phyloP scores from a whole-genome alignment of 352 stramenopile species.

The Peronosclerospora sorghi region DNA sequence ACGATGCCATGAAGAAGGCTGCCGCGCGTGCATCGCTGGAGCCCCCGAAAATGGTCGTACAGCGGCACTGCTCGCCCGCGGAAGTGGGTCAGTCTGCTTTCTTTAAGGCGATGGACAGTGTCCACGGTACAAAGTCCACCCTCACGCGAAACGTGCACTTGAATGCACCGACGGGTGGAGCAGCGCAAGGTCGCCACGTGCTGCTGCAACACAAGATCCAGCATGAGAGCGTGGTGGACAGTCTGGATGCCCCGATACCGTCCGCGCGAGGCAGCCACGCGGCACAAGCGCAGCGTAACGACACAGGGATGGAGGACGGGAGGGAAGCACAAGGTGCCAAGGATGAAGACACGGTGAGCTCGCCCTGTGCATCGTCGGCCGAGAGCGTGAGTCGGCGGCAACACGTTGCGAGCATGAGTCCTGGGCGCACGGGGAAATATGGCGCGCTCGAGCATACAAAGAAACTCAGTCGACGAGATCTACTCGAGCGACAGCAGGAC shows the following conservation, averaged over 20 bases:
- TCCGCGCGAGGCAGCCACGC: slow-evolving; percentile 9
- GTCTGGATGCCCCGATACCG: slow-evolving; percentile 64
- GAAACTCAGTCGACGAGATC: slow-evolving; percentile 19
- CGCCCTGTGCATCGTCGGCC: slow-evolving; percentile 29
- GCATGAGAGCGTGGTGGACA: slow-evolving; percentile 64
- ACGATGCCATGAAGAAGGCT: slow-evolving; percentile 66
- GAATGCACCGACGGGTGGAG: slow-evolving; percentile 20
- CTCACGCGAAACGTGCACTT: slow-evolving; percentile 15
- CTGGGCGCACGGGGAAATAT: slow-evolving; percentile 38
- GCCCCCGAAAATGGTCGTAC: not conserved
- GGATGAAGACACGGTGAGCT: slow-evolving; percentile 25
- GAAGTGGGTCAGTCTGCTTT: slow-evolving; percentile 33
- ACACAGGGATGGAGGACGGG: slow-evolving; percentile 24
- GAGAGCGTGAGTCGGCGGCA: slow-evolving; percentile 4
- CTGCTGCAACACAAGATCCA: slow-evolving; percentile 65
- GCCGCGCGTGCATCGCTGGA: slow-evolving; percentile 3
- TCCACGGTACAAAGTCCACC: not conserved
- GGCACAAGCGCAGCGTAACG: slow-evolving; percentile 1
- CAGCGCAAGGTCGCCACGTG: slow-evolving; percentile 44
- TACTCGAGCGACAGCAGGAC: slow-evolving; percentile 23
- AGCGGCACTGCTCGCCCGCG: slow-evolving; percentile 12
- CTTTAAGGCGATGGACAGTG: slow-evolving; percentile 28
- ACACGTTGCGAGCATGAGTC: slow-evolving; percentile 47
- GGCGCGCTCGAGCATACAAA: slow-evolving; percentile 22
- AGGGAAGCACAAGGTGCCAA: slow-evolving; percentile 2